phyloP scores from a whole-genome alignment of 139 green algal species.

The Mychonastes homosphaera region DNA sequence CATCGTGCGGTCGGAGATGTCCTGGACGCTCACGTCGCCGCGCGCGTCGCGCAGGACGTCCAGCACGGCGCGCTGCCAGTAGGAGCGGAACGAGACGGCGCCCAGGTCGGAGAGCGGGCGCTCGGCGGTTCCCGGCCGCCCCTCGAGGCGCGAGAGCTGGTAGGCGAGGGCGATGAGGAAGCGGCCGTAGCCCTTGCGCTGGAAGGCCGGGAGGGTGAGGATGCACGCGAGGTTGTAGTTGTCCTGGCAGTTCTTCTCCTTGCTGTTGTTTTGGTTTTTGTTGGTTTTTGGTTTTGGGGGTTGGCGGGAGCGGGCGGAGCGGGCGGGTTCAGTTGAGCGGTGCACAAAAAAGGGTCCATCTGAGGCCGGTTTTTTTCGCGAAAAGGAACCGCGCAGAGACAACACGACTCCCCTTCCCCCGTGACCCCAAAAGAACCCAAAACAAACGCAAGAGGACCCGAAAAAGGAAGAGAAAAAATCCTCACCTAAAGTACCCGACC shows the following conservation, averaged over 20 bases:
- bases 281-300: neutral
- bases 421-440: neutral
- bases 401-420: neutral
- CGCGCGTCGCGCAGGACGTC: constrained; percentile 69
- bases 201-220: constrained; percentile 90
- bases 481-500: neutral
- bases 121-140: constrained; percentile 83
- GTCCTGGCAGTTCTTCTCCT: constrained; percentile 78
- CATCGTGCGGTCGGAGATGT: constrained; percentile 40
- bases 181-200: constrained; percentile 96
- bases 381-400: neutral
- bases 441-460: neutral
- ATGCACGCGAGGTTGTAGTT: constrained; percentile 99
- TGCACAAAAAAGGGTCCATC: neutral
- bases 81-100: constrained; percentile 78
- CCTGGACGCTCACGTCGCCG: constrained; percentile 72
- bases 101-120: constrained; percentile 91
- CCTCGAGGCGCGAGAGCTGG: constrained; percentile 87
- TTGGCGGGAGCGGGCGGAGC: neutral
- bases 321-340: neutral
- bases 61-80: constrained; percentile 84
- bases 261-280: constrained; percentile 54
- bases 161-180: constrained; percentile 98
- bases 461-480: neutral
- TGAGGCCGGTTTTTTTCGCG: neutral